phyloP scores from a whole-genome alignment of 2,329 filamentous ascomycete genomes.

The Alternaria ventricosa region DNA sequence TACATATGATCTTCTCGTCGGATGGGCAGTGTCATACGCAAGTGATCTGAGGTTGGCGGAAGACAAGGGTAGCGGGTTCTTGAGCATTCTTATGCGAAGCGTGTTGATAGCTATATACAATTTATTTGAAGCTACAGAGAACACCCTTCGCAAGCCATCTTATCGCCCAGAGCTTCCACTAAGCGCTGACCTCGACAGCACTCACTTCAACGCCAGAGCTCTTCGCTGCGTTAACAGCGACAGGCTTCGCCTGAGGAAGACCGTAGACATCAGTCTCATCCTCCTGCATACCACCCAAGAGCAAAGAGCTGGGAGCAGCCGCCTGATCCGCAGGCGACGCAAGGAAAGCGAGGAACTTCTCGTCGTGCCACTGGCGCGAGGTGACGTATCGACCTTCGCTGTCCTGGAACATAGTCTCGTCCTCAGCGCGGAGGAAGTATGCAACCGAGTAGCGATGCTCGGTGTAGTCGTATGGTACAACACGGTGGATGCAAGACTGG shows the following conservation, averaged over 20 bases:
- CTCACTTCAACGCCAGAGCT: slow-evolving; percentile 3
- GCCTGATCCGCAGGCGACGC: slow-evolving; percentile 15
- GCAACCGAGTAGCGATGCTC: slow-evolving; percentile 66
- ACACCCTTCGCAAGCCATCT: neutral
- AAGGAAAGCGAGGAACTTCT: slow-evolving; percentile 43
- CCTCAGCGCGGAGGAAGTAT: slow-evolving; percentile 64
- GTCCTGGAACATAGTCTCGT: slow-evolving; percentile 64
- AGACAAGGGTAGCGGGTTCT: neutral
- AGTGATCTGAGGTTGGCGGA: neutral
- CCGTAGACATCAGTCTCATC: slow-evolving; percentile 8
- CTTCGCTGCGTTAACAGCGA: neutral
- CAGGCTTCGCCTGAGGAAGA: neutral
- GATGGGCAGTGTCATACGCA: neutral
- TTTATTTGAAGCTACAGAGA: neutral
- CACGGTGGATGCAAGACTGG: slow-evolving; percentile 64
- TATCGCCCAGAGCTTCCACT: neutral
- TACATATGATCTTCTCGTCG: neutral
- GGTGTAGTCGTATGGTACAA: slow-evolving; percentile 59
- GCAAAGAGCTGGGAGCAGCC: slow-evolving; percentile 9
- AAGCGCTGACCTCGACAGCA: slow-evolving; percentile 8
- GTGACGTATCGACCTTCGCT: slow-evolving; percentile 62
- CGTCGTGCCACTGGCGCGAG: slow-evolving; percentile 50
- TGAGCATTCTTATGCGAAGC: neutral
- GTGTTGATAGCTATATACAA: neutral
- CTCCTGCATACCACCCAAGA: slow-evolving; percentile 11